Conservation (phyloP, 257 asterid genomes). For the Cordia subcordata region DNA sequence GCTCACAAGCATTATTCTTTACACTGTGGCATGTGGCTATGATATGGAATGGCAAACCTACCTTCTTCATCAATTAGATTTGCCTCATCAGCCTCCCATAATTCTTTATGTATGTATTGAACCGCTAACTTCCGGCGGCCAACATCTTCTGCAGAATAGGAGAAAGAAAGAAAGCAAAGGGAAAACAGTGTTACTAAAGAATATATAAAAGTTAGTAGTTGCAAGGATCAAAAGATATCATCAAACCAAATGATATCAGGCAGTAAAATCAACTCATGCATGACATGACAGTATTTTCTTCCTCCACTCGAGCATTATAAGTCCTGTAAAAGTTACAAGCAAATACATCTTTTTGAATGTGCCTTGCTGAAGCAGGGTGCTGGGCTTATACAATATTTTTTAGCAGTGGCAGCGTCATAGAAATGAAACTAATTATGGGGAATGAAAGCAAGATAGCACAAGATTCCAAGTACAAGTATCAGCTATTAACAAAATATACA, state of each 20-base stretch:
- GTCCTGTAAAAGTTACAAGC: not conserved
- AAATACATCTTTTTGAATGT: too few relatives aligned
- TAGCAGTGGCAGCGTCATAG: not conserved
- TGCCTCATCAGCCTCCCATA: conserved; percentile 67
- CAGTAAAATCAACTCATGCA: not conserved
- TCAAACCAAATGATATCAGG: not conserved
- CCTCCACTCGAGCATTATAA: not conserved
- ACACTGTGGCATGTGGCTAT: not conserved
- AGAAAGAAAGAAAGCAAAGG: conserved; percentile 8
- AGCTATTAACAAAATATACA: not conserved
- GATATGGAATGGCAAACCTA: conserved; percentile 13
- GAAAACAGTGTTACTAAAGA: not conserved
- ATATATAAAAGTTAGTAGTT: not conserved
- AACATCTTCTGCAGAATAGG: conserved; percentile 36
- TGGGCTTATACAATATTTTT: not conserved
- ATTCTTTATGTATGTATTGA: conserved; percentile 44
- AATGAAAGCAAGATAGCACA: not conserved
- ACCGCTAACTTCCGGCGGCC: conserved; percentile 45
- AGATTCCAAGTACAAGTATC: not conserved
- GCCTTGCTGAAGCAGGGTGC: too few relatives aligned
- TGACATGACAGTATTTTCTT: not conserved
- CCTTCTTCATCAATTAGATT: conserved; percentile 88
- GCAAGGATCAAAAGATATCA: not conserved
- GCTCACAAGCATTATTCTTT: not conserved
- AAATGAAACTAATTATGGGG: not conserved